phyloP scores from a whole-genome alignment of 805 yeast species.

The Wickerhamomyces silvicola region DNA sequence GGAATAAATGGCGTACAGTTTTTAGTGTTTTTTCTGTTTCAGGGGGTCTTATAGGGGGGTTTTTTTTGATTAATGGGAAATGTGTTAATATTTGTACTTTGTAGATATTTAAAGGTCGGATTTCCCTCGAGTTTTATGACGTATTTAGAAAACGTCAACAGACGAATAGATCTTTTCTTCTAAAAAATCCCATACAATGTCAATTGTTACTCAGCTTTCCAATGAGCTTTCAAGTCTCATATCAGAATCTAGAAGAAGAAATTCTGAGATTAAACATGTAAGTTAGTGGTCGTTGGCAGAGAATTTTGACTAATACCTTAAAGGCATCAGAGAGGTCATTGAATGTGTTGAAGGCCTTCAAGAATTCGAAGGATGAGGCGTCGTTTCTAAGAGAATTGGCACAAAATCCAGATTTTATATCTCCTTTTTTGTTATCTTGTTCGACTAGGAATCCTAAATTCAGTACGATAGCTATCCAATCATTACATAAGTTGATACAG shows the following conservation, averaged over 20 bases:
- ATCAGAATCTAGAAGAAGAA: conserved; percentile 66
- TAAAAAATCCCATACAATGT: too few relatives aligned
- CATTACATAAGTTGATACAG: conserved; percentile 56
- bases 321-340: conserved; percentile 43
- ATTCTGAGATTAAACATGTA: conserved; percentile 58
- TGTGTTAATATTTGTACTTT: too few relatives aligned
- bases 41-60: too few relatives aligned
- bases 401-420: conserved; percentile 45
- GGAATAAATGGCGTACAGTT: too few relatives aligned
- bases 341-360: conserved; percentile 34
- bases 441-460: conserved; percentile 69
- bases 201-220: conserved; percentile 41
- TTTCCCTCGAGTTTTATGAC: too few relatives aligned
- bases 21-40: too few relatives aligned
- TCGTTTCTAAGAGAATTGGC: conserved; percentile 30
- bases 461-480: conserved; percentile 64
- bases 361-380: conserved; percentile 22
- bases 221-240: conserved; percentile 55
- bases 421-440: conserved; percentile 70
- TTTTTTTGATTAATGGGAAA: too few relatives aligned
- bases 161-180: too few relatives aligned
- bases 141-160: too few relatives aligned
- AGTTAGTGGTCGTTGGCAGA: too few relatives aligned
- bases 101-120: too few relatives aligned
- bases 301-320: too few relatives aligned